Percentiles rank a stretch among this genome's conserved stretches.
phyloP scores from a whole-genome alignment of 768 basidiomycete genomes.

The Paxillus rubicundulus region DNA sequence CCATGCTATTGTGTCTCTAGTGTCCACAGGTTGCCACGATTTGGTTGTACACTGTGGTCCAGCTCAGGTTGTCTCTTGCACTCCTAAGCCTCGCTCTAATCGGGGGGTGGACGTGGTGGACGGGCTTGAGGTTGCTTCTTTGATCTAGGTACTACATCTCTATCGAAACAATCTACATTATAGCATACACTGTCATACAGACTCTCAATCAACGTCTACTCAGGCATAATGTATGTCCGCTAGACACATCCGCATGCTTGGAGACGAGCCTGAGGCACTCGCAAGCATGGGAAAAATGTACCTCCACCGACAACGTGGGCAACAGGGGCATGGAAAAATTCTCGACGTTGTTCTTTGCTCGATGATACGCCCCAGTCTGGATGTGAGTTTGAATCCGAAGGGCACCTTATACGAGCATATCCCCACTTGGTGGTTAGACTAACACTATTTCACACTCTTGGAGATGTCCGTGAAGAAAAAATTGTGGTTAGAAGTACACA shows the following conservation, averaged over 20 bases:
- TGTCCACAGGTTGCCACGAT: conserved; percentile 74
- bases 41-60: conserved; percentile 75
- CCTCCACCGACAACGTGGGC: not conserved
- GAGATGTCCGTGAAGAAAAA: not conserved
- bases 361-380: conserved; percentile 71
- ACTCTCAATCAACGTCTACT: not conserved
- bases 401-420: conserved; percentile 79
- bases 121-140: conserved; percentile 47
- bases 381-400: conserved; percentile 54
- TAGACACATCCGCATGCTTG: not conserved
- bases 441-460: not conserved
- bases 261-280: not conserved
- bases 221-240: conserved; percentile 11
- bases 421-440: not conserved
- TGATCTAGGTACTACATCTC: conserved; percentile 10
- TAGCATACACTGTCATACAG: not conserved
- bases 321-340: not conserved
- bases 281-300: not conserved
- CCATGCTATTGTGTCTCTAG: conserved; percentile 35
- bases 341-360: conserved; percentile 53
- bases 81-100: conserved; percentile 53
- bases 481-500: conserved; percentile 1
- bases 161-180: not conserved
- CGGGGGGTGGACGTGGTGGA: conserved; percentile 60
- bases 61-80: conserved; percentile 64